phyloP scores from a whole-genome alignment of 768 basidiomycete genomes.

The Amanita pallidorosea region DNA sequence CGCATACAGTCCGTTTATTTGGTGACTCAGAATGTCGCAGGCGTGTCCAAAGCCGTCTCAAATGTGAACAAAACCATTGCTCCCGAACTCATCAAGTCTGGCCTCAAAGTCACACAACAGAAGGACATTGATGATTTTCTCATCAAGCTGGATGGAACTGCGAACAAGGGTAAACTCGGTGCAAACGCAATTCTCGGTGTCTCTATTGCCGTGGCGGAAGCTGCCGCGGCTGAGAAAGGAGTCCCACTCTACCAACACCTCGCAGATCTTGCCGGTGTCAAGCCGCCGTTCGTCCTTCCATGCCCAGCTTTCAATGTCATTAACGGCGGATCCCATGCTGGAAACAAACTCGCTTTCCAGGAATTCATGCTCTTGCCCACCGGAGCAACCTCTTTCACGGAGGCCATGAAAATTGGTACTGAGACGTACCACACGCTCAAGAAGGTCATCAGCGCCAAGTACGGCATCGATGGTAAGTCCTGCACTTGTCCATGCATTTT shows the following conservation, averaged over 20 bases:
- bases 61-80: conserved; percentile 93
- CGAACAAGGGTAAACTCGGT: conserved; percentile 99
- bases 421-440: conserved; percentile 98
- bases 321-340: conserved; percentile 99
- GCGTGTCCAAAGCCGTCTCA: conserved; percentile 85
- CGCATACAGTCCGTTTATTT: conserved; percentile 3
- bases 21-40: conserved; percentile 26
- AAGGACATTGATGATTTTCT: conserved; percentile 96
- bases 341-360: conserved; percentile 99
- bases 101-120: conserved; percentile 78
- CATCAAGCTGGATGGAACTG: conserved; percentile 94
- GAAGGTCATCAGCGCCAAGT: conserved; percentile 98
- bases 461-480: conserved; percentile 86
- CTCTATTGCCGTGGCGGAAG: conserved; percentile 90
- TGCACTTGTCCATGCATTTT: neutral
- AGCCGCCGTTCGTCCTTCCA: conserved; percentile 89
- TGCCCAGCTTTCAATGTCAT: conserved; percentile 97
- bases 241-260: conserved; percentile 95
- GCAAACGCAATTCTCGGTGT: conserved; percentile 99
- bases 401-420: conserved; percentile 97
- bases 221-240: conserved; percentile 90
- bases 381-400: conserved; percentile 82
- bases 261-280: conserved; percentile 91
- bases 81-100: conserved; percentile 77
- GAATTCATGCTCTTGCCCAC: conserved; percentile 99